Evolutionary conservation across 2,329 filamentous ascomycete genomes (phyloP), one percentile per base, ranked within the genome.

Genomic region (Diaporthe eres): DNA sequence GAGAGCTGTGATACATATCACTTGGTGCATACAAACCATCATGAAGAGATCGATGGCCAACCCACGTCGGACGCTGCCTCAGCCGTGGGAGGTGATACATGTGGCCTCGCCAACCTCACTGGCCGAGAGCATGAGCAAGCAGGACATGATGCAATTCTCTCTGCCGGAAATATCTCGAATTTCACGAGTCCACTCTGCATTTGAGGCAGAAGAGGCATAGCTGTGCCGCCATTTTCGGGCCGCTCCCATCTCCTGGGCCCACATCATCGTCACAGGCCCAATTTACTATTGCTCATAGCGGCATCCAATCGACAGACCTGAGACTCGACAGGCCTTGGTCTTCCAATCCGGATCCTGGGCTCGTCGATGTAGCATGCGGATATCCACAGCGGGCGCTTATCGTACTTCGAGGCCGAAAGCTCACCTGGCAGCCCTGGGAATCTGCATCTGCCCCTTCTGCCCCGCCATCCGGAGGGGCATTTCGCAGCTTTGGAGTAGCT

Each of bases 381-480:
- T 58, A 68, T 8, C 63, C 63, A 75, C 76, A 73, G 65, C 42
- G 74, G 76, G 74, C 76, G 76, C 74, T 74, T 75, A 75, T 73
- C 68, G 58, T 39, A 34, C 57, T 63, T 25, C 49, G 57, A 63
- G 39, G 31, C 63, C 22, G 25, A 57, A 63, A 39, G 67, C 67
- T 75, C 34, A 47, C 57, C 57, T 31, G 25, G 53, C 53, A 55
- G 25, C 10, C 53, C 53, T 73, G 51, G 53, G 42, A 42, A 61
- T 44, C 72, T 71, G 75, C 72, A 67, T 67, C 57, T 57, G 49
- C 68, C 73, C 75, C 44, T 49, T 39, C 47, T 42, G 57, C 73
- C 73, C 75, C 68, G 57, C 75, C 72, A 77, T 77, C 75, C 61
- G 73, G 75, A 73, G 75, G 74, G 73, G 73, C 49, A 73, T 13